Conservation (phyloP, 768 basidiomycete genomes). For the Tricholoma sp. region DNA sequence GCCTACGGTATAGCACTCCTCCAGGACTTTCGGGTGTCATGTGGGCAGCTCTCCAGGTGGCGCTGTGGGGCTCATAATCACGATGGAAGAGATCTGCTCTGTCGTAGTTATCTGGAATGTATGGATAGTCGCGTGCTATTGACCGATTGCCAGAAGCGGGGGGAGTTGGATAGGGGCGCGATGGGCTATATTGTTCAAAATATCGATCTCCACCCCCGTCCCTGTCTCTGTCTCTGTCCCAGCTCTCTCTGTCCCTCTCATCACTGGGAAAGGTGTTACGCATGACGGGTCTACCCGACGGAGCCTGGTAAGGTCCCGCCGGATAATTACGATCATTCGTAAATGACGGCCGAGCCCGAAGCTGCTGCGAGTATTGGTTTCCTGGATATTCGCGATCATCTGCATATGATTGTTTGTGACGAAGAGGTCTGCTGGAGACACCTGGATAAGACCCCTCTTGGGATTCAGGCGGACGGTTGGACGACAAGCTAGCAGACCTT, state of each 20-base stretch:
- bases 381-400: slow-evolving; percentile 12
- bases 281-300: slow-evolving; percentile 16
- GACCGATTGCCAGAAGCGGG: slow-evolving; percentile 12
- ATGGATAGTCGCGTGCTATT: slow-evolving; percentile 11
- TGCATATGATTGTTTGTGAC: slow-evolving; percentile 12
- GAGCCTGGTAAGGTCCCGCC: slow-evolving; percentile 4
- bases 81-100: slow-evolving; percentile 3
- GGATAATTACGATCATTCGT: background rate
- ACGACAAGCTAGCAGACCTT: background rate
- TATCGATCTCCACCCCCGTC: slow-evolving; percentile 3
- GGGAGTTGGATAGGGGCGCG: slow-evolving; percentile 15
- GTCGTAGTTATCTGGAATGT: slow-evolving; percentile 1
- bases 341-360: background rate
- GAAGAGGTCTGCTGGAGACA: slow-evolving; percentile 3
- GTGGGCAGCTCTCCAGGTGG: slow-evolving; percentile 15
- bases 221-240: background rate
- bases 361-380: background rate
- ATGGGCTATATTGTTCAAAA: slow-evolving; percentile 6
- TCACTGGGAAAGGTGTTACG: slow-evolving; percentile 20
- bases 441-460: background rate
- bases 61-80: slow-evolving; percentile 11
- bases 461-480: background rate
- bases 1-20: slow-evolving; percentile 8
- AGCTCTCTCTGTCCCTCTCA: slow-evolving; percentile 6
- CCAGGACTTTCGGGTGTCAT: slow-evolving; percentile 8